A percentile compares a stretch with the other conserved stretches of the same genome.
These are phyloP conservation scores for Metarhizium guizhouense DNA, from an alignment of 2,329 filamentous ascomycete genomes.

Conservation along the genomic window DNA sequence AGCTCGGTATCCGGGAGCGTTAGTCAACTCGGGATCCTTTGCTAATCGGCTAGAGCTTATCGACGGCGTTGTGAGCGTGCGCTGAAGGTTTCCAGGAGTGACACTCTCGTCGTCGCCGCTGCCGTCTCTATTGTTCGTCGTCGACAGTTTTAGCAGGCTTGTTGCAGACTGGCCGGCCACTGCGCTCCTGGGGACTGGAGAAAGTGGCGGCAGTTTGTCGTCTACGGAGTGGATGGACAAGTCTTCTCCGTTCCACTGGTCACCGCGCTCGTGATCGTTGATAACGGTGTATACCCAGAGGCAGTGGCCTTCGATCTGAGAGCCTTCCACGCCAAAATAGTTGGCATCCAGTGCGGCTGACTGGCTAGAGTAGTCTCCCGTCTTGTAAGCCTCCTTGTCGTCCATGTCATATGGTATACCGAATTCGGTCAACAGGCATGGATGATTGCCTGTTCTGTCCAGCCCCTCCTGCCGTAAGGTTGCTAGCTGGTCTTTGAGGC, in stretches of 20 bases:
- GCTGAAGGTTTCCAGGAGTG: conserved; percentile 67
- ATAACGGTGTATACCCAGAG: conserved; percentile 78
- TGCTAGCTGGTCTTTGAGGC: conserved; percentile 77
- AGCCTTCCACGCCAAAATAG: conserved; percentile 83
- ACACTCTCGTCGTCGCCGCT: conserved; percentile 50
- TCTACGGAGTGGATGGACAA: conserved; percentile 82
- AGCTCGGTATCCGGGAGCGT: conserved; percentile 68
- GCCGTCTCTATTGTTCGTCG: conserved; percentile 21
- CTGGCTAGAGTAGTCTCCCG: conserved; percentile 90
- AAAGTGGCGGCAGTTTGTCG: conserved; percentile 55
- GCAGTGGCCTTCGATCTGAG: conserved; percentile 74
- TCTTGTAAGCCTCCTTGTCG: conserved; percentile 88
- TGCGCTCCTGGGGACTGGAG: conserved; percentile 35
- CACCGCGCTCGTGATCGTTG: conserved; percentile 84
- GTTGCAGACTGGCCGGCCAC: conserved; percentile 35
- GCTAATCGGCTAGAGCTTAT: conserved; percentile 50
- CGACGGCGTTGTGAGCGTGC: conserved; percentile 57
- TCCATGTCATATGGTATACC: conserved; percentile 99
- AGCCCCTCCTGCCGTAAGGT: conserved; percentile 77
- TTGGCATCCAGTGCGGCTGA: conserved; percentile 92
- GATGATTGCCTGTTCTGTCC: conserved; percentile 82
- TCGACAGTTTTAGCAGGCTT: conserved; percentile 21
- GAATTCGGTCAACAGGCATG: conserved; percentile 87
- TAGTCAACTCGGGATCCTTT: conserved; percentile 48
- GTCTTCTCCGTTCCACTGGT: conserved; percentile 97